These are phyloP conservation scores for Orbilia ellipsospora DNA, from an alignment of 2,329 filamentous ascomycete genomes.

Conservation along the genomic window DNA sequence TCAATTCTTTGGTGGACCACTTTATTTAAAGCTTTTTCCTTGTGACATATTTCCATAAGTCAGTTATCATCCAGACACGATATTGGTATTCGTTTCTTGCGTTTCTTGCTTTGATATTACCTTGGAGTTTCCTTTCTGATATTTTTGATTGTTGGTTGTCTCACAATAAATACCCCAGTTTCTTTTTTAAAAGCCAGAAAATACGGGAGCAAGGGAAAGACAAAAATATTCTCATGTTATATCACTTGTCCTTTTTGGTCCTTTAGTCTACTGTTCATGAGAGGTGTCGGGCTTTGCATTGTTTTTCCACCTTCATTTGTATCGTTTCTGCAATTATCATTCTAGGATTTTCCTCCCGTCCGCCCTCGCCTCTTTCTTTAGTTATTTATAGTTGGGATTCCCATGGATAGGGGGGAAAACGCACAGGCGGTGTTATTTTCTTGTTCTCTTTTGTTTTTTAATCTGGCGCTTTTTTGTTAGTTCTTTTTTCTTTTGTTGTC, in stretches of 20 bases:
- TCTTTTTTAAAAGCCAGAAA: conserved; percentile 3
- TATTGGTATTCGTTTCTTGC: not conserved
- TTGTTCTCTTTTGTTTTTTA: not conserved
- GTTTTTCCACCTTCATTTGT: not conserved
- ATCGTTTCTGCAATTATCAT: no score
- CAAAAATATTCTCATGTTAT: not conserved
- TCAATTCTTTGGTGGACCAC: not conserved
- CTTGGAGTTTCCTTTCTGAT: not conserved
- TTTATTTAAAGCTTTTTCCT: conserved; percentile 1
- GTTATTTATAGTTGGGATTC: no score
- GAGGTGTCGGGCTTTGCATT: not conserved
- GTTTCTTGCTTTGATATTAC: not conserved
- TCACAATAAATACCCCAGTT: conserved; percentile 10
- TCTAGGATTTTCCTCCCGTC: no score
- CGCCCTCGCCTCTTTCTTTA: no score
- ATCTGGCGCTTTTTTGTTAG: not conserved
- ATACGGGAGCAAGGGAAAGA: conserved; percentile 3
- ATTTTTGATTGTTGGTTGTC: conserved; percentile 1
- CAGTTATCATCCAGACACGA: not conserved
- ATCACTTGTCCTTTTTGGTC: not conserved
- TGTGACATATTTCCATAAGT: conserved; percentile 4
- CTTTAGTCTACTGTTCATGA: not conserved
- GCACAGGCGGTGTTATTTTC: conserved; percentile 6
- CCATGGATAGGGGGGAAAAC: not conserved
- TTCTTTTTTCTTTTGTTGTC: not conserved